Conservation (phyloP, 176 grass and related monocot species). For the Triticum timopheevii region DNA sequence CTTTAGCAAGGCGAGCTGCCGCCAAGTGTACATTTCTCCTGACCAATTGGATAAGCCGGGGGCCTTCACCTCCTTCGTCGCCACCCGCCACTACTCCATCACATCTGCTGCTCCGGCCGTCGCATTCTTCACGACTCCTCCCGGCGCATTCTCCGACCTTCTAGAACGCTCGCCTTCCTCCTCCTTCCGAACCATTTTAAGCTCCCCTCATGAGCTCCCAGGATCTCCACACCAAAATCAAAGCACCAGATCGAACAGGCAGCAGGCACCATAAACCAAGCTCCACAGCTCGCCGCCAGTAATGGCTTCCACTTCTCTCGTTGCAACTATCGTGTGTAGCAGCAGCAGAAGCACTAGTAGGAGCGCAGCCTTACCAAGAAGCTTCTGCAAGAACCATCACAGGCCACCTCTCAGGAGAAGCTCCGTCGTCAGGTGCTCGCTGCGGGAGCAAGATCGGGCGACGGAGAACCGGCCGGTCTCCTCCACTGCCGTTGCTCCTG, state of each 20-base stretch:
- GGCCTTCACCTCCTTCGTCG: constrained; percentile 30
- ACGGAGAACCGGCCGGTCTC: not conserved
- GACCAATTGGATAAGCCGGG: constrained; percentile 30
- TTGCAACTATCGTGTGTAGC: constrained; percentile 23
- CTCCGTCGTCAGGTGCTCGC: constrained; percentile 35
- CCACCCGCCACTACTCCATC: constrained; percentile 21
- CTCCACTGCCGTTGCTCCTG: constrained; percentile 37
- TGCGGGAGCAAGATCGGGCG: constrained; percentile 52
- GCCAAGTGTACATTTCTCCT: constrained; percentile 32
- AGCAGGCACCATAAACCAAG: not conserved
- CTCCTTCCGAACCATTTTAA: constrained; percentile 32
- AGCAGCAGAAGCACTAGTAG: not conserved
- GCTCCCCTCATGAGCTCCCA: not conserved
- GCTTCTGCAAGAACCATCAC: constrained; percentile 26
- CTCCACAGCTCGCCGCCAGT: constrained; percentile 12
- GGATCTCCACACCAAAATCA: not conserved
- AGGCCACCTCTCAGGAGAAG: constrained; percentile 1
- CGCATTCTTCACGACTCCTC: constrained; percentile 52
- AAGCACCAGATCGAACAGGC: constrained; percentile 17
- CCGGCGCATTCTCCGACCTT: constrained; percentile 42
- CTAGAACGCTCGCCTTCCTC: constrained; percentile 35
- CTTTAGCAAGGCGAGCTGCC: not conserved
- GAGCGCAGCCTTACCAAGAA: not conserved
- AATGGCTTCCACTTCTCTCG: constrained; percentile 57
- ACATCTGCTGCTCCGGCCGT: constrained; percentile 17